Percentiles rank a stretch among this genome's conserved stretches.
These are phyloP conservation scores for Boletellus sp. DNA, from an alignment of 1,284 basidiomycete species.

Conservation along the genomic window DNA sequence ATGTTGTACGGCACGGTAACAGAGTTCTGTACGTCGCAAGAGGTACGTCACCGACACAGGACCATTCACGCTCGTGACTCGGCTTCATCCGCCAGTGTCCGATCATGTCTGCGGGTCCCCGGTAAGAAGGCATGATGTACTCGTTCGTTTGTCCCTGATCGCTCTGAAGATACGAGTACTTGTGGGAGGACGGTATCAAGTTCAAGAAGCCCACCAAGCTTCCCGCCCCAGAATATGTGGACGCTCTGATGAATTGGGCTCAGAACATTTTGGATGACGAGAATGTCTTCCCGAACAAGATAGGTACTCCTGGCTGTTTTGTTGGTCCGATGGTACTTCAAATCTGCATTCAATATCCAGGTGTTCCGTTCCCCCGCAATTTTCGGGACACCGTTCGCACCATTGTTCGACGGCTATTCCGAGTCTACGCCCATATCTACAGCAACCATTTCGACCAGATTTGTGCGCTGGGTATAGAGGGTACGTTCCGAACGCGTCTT, in stretches of 20 bases:
- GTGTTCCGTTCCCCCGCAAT: constrained; percentile 88
- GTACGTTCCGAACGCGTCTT: constrained; percentile 40
- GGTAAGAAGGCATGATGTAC: constrained; percentile 48
- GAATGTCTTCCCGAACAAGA: constrained; percentile 89
- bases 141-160: constrained; percentile 11
- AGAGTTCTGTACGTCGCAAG: constrained; percentile 92
- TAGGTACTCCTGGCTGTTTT: constrained; percentile 52
- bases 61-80: constrained; percentile 12
- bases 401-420: constrained; percentile 89
- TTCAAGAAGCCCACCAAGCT: constrained; percentile 94
- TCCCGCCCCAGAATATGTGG: constrained; percentile 94
- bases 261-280: constrained; percentile 94
- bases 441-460: constrained; percentile 99
- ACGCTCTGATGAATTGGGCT: constrained; percentile 98
- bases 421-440: constrained; percentile 98
- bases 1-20: constrained; percentile 96
- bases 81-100: constrained; percentile 64
- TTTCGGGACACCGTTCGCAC: constrained; percentile 92
- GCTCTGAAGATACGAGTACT: constrained; percentile 78
- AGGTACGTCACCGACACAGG: constrained; percentile 50
- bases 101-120: constrained; percentile 97
- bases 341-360: constrained; percentile 37
- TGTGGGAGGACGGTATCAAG: constrained; percentile 94
- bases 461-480: constrained; percentile 96
- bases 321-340: neutral